phyloP scores from a whole-genome alignment of 2,329 filamentous ascomycete species.

The Alternaria sp. region DNA sequence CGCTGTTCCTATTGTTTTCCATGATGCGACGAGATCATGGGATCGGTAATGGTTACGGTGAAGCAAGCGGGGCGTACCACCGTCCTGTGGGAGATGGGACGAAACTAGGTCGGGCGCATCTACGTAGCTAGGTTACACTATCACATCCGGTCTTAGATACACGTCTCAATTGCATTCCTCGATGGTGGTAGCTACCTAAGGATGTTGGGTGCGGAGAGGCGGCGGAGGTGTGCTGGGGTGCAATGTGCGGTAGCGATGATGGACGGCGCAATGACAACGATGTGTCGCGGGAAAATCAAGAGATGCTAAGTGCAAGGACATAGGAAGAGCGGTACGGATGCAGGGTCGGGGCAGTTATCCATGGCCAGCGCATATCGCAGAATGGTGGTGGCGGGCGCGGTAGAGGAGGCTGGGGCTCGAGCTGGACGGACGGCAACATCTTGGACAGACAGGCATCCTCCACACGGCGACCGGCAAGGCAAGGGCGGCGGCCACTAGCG shows the following conservation, averaged over 20 bases:
- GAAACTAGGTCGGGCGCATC: slow-evolving; percentile 4
- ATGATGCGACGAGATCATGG: slow-evolving; percentile 35
- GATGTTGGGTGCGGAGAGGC: slow-evolving; percentile 9
- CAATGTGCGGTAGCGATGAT: slow-evolving; percentile 12
- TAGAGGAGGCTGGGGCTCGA: slow-evolving; percentile 13
- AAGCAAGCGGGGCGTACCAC: slow-evolving; percentile 15
- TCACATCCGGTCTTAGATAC: slow-evolving; percentile 24
- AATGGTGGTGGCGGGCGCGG: slow-evolving; percentile 20
- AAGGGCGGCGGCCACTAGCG: slow-evolving; percentile 2
- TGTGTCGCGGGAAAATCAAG: slow-evolving; percentile 8
- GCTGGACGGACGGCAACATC: background rate
- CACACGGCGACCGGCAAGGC: background rate
- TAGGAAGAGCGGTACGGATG: slow-evolving; percentile 11
- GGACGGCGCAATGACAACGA: slow-evolving; percentile 10
- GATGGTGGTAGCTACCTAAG: slow-evolving; percentile 32
- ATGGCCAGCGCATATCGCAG: slow-evolving; percentile 24
- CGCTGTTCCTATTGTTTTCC: slow-evolving; percentile 39
- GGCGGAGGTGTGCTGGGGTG: slow-evolving; percentile 14
- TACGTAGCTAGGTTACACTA: slow-evolving; percentile 21
- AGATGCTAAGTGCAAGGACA: slow-evolving; percentile 30
- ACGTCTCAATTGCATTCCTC: slow-evolving; percentile 19
- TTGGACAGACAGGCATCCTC: slow-evolving; percentile 5
- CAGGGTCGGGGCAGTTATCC: slow-evolving; percentile 17
- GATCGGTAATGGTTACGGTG: slow-evolving; percentile 14
- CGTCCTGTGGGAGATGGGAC: slow-evolving; percentile 17